Percentiles rank a stretch among this genome's conserved stretches.
These are phyloP conservation scores for Pleurotus giganteus DNA, from an alignment of 768 basidiomycete genomes.

Conservation along the genomic window DNA sequence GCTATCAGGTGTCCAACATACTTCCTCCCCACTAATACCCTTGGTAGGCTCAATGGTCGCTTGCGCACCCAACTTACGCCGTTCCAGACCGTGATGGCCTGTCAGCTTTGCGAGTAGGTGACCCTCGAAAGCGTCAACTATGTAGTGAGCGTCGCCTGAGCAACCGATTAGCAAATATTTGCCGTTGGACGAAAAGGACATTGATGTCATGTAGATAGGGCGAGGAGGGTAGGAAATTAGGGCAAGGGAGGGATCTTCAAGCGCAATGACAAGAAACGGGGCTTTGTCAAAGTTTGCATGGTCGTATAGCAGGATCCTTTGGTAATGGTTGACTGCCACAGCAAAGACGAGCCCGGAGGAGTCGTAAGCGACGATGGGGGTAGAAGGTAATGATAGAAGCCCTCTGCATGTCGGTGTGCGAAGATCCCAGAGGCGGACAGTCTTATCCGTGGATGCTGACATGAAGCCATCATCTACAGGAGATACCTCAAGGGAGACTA, in stretches of 20 bases:
- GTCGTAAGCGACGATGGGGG: slow-evolving; percentile 85
- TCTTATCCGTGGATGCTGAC: slow-evolving; percentile 91
- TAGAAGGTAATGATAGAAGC: slow-evolving; percentile 67
- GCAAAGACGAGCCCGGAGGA: slow-evolving; percentile 81
- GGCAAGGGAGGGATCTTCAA: slow-evolving; percentile 78
- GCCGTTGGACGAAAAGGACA: slow-evolving; percentile 88
- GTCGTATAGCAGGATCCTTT: slow-evolving; percentile 84
- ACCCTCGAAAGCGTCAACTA: slow-evolving; percentile 90
- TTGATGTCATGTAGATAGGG: slow-evolving; percentile 86
- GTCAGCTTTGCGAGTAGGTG: slow-evolving; percentile 80
- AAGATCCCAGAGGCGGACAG: slow-evolving; percentile 95
- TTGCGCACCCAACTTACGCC: slow-evolving; percentile 48
- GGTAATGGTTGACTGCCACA: slow-evolving; percentile 79
- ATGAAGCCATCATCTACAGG: slow-evolving; percentile 95
- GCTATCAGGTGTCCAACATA: slow-evolving; percentile 93
- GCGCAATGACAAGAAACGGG: slow-evolving; percentile 80
- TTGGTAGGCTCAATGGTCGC: slow-evolving; percentile 65
- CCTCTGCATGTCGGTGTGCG: slow-evolving; percentile 78
- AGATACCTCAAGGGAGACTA: slow-evolving; percentile 87
- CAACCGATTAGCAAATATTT: slow-evolving; percentile 91
- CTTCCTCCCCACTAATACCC: slow-evolving; percentile 91
- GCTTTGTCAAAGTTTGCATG: slow-evolving; percentile 85
- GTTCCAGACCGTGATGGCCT: slow-evolving; percentile 82
- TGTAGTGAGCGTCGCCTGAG: slow-evolving; percentile 88
- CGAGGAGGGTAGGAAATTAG: slow-evolving; percentile 84